Conservation (phyloP, 106 monocot genomes). For the Dendrobium nobile region DNA sequence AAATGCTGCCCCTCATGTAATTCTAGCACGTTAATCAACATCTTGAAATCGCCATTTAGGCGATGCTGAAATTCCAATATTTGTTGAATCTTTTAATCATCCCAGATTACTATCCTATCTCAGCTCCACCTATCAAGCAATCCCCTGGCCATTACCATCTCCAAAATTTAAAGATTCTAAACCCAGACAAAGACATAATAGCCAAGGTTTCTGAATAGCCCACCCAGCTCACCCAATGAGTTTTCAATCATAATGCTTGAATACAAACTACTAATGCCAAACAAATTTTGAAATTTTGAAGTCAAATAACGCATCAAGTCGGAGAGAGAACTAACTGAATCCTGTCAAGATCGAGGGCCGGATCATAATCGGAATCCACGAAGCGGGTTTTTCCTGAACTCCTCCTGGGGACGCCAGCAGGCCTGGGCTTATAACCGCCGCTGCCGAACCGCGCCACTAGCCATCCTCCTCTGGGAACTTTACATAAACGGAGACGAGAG, state of each 20-base stretch:
- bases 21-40: too few species aligned
- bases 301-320: neutral
- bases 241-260: neutral
- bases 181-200: too few species aligned
- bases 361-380: slow-evolving; percentile 34
- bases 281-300: neutral
- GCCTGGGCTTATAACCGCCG: slow-evolving; percentile 3
- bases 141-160: neutral
- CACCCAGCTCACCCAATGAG: neutral
- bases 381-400: slow-evolving; percentile 6
- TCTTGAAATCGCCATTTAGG: too few species aligned
- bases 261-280: neutral
- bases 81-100: too few species aligned
- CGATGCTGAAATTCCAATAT: too few species aligned
- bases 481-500: neutral
- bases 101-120: neutral
- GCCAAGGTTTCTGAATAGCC: too few species aligned
- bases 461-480: slow-evolving; percentile 11
- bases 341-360: slow-evolving; percentile 52
- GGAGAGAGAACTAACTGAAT: slow-evolving; percentile 24
- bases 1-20: too few species aligned
- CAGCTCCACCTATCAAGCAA: neutral
- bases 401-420: slow-evolving; percentile 12
- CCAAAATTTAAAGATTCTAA: neutral
- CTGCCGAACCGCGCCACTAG: slow-evolving; percentile 24